Evolutionary conservation across 306 rosid genomes (phyloP).

Genomic region (Castanea sativa): DNA sequence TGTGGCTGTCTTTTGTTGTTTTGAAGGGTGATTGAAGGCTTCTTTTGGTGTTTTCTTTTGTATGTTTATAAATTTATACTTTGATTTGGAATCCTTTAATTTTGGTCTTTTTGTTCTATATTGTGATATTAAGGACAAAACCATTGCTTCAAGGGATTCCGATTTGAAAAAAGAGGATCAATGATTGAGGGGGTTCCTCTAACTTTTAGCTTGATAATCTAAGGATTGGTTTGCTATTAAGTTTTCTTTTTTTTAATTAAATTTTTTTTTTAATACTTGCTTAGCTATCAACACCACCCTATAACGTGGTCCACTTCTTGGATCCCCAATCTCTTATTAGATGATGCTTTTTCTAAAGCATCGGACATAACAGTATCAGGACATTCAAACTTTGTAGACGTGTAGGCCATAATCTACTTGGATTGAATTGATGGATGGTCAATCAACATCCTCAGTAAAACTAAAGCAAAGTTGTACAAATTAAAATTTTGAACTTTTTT

Average conservation of each 20-base stretch:
- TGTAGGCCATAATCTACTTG: too few relatives aligned
- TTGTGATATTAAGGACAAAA: slow-evolving; percentile 11
- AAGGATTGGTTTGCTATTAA: not conserved
- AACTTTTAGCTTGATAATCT: slow-evolving; percentile 3
- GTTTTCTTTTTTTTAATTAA: not conserved
- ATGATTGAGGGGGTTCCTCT: not conserved
- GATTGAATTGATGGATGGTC: not conserved
- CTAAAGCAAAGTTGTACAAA: not conserved
- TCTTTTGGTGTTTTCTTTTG: slow-evolving; percentile 5
- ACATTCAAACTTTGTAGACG: not conserved
- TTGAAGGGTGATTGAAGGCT: not conserved
- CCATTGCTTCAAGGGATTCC: not conserved
- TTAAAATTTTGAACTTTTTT: not conserved
- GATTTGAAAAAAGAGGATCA: not conserved
- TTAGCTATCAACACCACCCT: not conserved
- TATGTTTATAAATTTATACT: not conserved
- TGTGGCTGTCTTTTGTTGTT: not conserved
- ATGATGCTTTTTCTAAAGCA: not conserved
- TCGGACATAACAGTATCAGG: not conserved
- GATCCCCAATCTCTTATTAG: not conserved
- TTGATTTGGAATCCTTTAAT: not conserved
- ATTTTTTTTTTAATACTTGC: not conserved
- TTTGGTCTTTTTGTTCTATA: not conserved
- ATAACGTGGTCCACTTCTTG: not conserved
- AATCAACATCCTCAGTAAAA: not conserved